A percentile compares a stretch with the other conserved stretches of the same genome.
Evolutionary conservation across 805 yeast genomes (phyloP).

Genomic region (Millerozyma miso): DNA sequence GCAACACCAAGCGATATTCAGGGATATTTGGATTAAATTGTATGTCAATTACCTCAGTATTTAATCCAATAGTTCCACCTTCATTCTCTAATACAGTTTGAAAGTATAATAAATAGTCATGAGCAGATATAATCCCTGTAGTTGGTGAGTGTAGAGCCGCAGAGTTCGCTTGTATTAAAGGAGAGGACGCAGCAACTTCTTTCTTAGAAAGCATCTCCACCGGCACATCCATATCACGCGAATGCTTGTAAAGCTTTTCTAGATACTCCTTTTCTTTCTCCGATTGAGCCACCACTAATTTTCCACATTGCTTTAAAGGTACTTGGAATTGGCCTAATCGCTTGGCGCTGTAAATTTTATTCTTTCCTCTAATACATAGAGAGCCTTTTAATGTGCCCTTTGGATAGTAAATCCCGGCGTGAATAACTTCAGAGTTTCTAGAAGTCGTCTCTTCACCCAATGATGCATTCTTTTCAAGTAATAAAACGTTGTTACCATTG

Average conservation of each 20-base stretch:
- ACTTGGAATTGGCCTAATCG: conserved; percentile 34
- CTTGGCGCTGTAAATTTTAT: conserved; percentile 57
- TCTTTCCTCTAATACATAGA: conserved; percentile 73
- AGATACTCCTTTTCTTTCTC: conserved; percentile 60
- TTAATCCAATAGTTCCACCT: conserved; percentile 62
- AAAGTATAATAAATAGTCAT: conserved; percentile 62
- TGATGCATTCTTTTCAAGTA: conserved; percentile 64
- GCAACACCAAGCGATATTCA: conserved; percentile 21
- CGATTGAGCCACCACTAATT: conserved; percentile 83
- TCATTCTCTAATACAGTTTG: conserved; percentile 50
- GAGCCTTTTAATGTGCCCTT: conserved; percentile 58
- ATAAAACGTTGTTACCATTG: conserved; percentile 48
- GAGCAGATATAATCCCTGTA: conserved; percentile 83
- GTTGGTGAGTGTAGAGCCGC: conserved; percentile 72
- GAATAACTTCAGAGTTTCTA: conserved; percentile 90
- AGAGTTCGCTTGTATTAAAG: conserved; percentile 57
- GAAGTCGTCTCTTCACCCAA: conserved; percentile 81
- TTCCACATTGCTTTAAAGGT: conserved; percentile 63
- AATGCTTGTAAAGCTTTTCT: conserved; percentile 46
- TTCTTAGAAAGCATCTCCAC: conserved; percentile 49
- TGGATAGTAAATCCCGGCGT: conserved; percentile 86
- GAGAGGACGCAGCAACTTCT: conserved; percentile 51
- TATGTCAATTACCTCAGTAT: conserved; percentile 51
- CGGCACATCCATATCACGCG: conserved; percentile 50
- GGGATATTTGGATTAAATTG: conserved; percentile 17